These are phyloP conservation scores for Populus hybrid DNA, from an alignment of 441 rosid species.

Conservation along the genomic window DNA sequence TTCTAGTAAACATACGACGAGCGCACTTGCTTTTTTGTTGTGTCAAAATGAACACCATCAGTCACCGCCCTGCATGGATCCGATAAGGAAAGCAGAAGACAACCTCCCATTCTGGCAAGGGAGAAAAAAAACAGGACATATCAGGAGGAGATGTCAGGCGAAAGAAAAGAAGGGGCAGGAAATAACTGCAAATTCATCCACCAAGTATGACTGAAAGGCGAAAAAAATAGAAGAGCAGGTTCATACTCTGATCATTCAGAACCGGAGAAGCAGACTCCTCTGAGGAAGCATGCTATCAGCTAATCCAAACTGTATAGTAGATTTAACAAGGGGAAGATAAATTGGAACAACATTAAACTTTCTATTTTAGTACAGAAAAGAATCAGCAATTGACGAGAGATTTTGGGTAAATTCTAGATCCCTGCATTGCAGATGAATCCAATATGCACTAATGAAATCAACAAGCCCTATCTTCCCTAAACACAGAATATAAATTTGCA, in stretches of 20 bases:
- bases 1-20: too few species aligned
- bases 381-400: too few species aligned
- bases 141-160: background rate
- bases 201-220: background rate
- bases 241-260: conserved; percentile 74
- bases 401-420: too few species aligned
- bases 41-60: too few species aligned
- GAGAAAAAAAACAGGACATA: too few species aligned
- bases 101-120: too few species aligned
- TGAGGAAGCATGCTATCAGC: conserved; percentile 63
- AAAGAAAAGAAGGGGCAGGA: background rate
- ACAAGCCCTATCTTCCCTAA: too few species aligned
- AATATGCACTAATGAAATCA: too few species aligned
- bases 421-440: too few species aligned
- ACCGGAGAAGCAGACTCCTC: conserved; percentile 73
- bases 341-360: background rate
- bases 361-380: background rate
- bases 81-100: too few species aligned
- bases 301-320: conserved; percentile 62
- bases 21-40: too few species aligned
- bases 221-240: background rate
- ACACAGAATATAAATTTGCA: conserved; percentile 1
- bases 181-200: background rate
- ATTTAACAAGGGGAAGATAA: conserved; percentile 4
- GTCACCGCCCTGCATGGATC: too few species aligned